Base-by-base conservation (phyloP, 2,329 filamentous ascomycete species). In the Sporothrix variecibatus region DNA sequence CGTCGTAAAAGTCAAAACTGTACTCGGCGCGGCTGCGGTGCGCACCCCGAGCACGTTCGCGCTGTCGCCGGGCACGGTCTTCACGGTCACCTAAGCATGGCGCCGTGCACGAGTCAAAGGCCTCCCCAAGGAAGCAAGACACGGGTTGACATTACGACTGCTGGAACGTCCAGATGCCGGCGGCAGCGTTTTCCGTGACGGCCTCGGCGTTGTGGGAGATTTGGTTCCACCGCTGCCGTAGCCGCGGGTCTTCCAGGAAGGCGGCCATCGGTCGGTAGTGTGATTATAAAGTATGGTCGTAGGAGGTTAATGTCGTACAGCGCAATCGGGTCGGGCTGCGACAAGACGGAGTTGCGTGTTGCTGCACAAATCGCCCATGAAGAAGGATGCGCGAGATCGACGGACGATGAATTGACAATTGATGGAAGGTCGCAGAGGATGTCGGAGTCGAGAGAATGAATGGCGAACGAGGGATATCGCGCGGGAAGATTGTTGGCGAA, bases 1-100 rank as follows among this genome's bases (percentile, higher is more conserved):
- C 95, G 82, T 98, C 95, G 84, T 98, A 98, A 81, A 98, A 98
- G 82, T 98, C 95, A 81, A 98, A 98, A 79, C 90, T 95, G 79
- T 93, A 89, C 82, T 98, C 95, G 38, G 94, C 93, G 71, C 90
- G 83, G 2, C 75, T 78, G 46, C 89, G 90, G 75, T 84, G 83
- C 31, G 85, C 84, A 38, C 80, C 81, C 9, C 87, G 85, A 26
- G 88, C 87, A 62, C 92, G 88, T 78, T 94, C 90, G 75, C 91
- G 86, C 64, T 86, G 83, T 73, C 93, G 90, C 40, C 93, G 90
- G 68, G 90, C 85, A 74, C 93, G 90, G 80, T 95, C 93, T 78
- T 95, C 92, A 72, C 89, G 89, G 79, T 90, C 90, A 72, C 93
- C 92, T 49, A 91, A 82, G 77, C 94, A 94, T 72, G 91, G 89